Conservation (phyloP, 306 rosid species). For the Phaseolus lunatus region DNA sequence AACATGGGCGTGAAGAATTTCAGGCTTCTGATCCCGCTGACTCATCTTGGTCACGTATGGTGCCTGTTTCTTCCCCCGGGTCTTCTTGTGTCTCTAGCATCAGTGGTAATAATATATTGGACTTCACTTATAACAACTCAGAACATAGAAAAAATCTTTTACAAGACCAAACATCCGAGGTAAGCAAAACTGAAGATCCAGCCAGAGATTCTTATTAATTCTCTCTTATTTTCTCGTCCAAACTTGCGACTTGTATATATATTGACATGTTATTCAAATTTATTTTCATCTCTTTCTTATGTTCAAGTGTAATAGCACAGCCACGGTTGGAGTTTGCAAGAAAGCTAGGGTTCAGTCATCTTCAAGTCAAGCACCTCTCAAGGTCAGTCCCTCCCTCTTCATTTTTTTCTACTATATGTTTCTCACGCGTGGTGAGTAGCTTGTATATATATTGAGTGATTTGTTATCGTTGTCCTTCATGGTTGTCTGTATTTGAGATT, state of each 20-base stretch:
- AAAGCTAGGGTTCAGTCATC: constrained; percentile 80
- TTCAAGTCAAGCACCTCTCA: constrained; percentile 75
- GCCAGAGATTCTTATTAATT: background rate
- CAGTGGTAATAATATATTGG: constrained; percentile 56
- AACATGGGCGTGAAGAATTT: constrained; percentile 53
- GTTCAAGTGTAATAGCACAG: constrained; percentile 60
- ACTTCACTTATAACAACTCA: constrained; percentile 65
- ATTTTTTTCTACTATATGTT: background rate
- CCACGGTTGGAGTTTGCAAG: constrained; percentile 61
- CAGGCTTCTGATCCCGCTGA: constrained; percentile 40
- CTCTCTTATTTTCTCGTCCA: background rate
- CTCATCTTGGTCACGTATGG: constrained; percentile 58
- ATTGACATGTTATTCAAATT: constrained; percentile 1
- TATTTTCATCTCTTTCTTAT: constrained; percentile 1
- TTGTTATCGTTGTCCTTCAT: constrained; percentile 42
- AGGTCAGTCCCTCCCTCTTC: constrained; percentile 62
- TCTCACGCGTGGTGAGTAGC: background rate
- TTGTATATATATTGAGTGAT: constrained; percentile 25
- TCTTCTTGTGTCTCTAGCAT: constrained; percentile 62
- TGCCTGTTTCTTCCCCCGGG: constrained; percentile 69
- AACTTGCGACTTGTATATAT: background rate
- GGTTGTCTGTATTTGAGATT: constrained; percentile 37
- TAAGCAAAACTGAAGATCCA: constrained; percentile 25
- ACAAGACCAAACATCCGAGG: constrained; percentile 66
- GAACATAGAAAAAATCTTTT: constrained; percentile 51